phyloP scores from a whole-genome alignment of 2,329 filamentous ascomycete species.

The Fusarium sp. region DNA sequence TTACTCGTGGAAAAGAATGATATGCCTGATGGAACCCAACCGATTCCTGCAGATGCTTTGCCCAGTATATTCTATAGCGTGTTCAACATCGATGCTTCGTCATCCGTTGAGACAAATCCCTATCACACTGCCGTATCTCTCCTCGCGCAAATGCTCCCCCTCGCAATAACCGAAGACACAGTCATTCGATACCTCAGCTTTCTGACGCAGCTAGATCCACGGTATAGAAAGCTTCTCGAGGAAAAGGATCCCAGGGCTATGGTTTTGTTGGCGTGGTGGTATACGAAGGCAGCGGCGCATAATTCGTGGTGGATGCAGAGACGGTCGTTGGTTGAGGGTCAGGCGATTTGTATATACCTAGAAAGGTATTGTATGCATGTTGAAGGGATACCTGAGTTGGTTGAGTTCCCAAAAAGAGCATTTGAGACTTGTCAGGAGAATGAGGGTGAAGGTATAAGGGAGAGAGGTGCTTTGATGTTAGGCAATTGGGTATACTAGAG shows the following conservation, averaged over 20 bases:
- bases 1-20: slow-evolving; percentile 36
- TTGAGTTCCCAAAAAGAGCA: slow-evolving; percentile 35
- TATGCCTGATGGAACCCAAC: slow-evolving; percentile 18
- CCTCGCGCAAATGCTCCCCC: slow-evolving; percentile 54
- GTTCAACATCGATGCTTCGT: slow-evolving; percentile 43
- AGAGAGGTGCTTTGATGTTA: not conserved
- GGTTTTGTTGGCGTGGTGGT: slow-evolving; percentile 69
- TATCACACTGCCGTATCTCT: slow-evolving; percentile 53
- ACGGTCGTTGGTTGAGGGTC: slow-evolving; percentile 61
- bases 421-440: slow-evolving; percentile 20
- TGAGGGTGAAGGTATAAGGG: not conserved
- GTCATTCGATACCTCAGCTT: slow-evolving; percentile 62
- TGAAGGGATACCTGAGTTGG: slow-evolving; percentile 27
- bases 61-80: slow-evolving; percentile 50
- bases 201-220: slow-evolving; percentile 57
- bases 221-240: slow-evolving; percentile 60
- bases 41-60: slow-evolving; percentile 44
- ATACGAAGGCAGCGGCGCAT: slow-evolving; percentile 59
- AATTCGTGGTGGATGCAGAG: slow-evolving; percentile 62
- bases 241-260: slow-evolving; percentile 65
- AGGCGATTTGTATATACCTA: slow-evolving; percentile 60
- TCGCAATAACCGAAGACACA: slow-evolving; percentile 55
- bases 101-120: slow-evolving; percentile 45
- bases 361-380: slow-evolving; percentile 38
- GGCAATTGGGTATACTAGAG: not conserved